A percentile compares a stretch with the other conserved stretches of the same genome.
Conservation (phyloP, 148 eudicot species). For the Salicornia ramosissima region DNA sequence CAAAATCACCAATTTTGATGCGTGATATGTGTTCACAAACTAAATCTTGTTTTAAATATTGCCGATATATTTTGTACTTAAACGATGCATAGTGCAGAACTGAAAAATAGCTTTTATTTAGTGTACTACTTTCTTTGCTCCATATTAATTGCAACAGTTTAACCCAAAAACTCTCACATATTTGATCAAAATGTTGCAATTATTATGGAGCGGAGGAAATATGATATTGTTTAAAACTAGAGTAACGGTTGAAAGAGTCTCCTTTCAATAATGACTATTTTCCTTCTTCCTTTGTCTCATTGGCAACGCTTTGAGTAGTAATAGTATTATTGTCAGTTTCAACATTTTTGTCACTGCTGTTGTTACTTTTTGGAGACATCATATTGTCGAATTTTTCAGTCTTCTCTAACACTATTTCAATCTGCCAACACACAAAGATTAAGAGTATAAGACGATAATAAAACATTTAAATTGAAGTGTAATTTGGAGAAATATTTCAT, state of each 20-base stretch:
- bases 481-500: too few relatives aligned
- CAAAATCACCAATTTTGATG: too few relatives aligned
- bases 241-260: neutral
- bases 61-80: too few relatives aligned
- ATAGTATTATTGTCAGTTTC: neutral
- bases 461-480: neutral
- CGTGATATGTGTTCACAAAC: too few relatives aligned
- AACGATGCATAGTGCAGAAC: too few relatives aligned
- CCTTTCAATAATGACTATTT: neutral
- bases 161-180: too few relatives aligned
- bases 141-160: too few relatives aligned
- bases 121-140: too few relatives aligned
- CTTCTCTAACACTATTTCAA: conserved; percentile 69
- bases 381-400: conserved; percentile 59
- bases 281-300: conserved; percentile 14
- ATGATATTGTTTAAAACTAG: neutral
- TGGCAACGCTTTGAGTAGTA: neutral
- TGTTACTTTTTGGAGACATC: conserved; percentile 24
- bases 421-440: conserved; percentile 26
- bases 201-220: too few relatives aligned
- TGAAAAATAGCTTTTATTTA: too few relatives aligned
- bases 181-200: too few relatives aligned
- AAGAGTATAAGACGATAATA: neutral
- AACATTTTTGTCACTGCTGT: neutral
- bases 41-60: too few relatives aligned